Evolutionary conservation across 2,329 filamentous ascomycete genomes (phyloP), one percentile per base, ranked within the genome.

Genomic region (Penicillium sumatraense): DNA sequence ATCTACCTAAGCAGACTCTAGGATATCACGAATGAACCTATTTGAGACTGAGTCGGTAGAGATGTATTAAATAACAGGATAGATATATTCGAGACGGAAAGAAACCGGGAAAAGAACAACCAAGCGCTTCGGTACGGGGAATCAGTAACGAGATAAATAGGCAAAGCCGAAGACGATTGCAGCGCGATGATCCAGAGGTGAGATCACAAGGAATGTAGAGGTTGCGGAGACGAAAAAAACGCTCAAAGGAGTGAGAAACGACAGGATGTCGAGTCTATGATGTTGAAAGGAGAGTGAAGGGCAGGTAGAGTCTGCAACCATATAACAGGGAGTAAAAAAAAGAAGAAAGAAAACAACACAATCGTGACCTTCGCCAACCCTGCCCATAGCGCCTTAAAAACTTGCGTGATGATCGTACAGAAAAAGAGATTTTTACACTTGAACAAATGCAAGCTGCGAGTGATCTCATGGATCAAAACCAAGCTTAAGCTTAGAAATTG

Each of bases 401-500:
- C n/a, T 56, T 69, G 67, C 70, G 65, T 73, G 56, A 71, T 67
- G 68, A 66, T 72, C 70, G 64, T 73, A 71, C 68, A 71, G 16
- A 46, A 44, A 44, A 27, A 44, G 56, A 67, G 41, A 55, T 57
- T 59, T 63, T 63, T 62, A 65, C 59, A 66, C 63, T 65, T 59
- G 55, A 49, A 59, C 54, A 14, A 48, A 48, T 54, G 53, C 46
- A 56, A 56, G 36, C 36, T 38, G 51, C 33, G 13, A 33, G 20
- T 46, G 40, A 24, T 20, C 24, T 42, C 20, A 49, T 49, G 5
- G 27, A 11, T 31, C 10, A 13, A 23, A 33, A 52, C 27, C 50
- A 56, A 31, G 33, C 26, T 7, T 9, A 26, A 23, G 23, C 51
- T 57, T 75, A 81, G 60, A 81, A 81, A 66, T 81, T 81, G 49